Percentiles rank a stretch among this genome's conserved stretches.
phyloP scores from a whole-genome alignment of 305 asterid genomes.

The Ilex paraguariensis region DNA sequence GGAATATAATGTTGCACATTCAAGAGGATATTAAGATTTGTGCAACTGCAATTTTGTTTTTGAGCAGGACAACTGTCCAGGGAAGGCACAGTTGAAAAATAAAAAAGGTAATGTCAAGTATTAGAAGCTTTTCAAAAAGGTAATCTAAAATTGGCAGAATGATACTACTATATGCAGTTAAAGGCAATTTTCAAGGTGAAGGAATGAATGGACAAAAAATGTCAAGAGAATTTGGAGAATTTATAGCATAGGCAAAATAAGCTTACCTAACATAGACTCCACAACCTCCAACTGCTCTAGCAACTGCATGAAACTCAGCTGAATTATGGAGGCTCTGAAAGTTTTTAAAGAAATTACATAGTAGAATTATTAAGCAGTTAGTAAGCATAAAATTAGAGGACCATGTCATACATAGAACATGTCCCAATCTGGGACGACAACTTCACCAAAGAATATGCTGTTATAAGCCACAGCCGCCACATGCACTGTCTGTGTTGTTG shows the following conservation, averaged over 20 bases:
- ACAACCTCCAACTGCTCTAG: slow-evolving; percentile 63
- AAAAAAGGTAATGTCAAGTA: too few species aligned
- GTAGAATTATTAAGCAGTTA: slow-evolving; percentile 9
- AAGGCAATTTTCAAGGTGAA: too few species aligned
- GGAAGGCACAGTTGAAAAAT: too few species aligned
- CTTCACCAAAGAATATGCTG: slow-evolving; percentile 58
- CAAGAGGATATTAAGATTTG: too few species aligned
- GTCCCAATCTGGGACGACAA: slow-evolving; percentile 68
- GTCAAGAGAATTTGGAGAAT: too few species aligned
- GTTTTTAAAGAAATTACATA: slow-evolving; percentile 1
- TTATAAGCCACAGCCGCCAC: slow-evolving; percentile 58
- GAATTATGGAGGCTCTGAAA: slow-evolving; percentile 51
- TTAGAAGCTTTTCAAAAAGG: too few species aligned
- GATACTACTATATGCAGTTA: too few species aligned
- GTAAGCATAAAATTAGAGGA: background rate
- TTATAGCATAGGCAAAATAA: background rate
- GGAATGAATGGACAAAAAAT: too few species aligned
- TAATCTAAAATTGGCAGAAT: too few species aligned
- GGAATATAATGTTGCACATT: too few species aligned
- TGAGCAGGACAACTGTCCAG: too few species aligned
- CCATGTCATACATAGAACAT: slow-evolving; percentile 47
- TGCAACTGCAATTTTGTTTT: too few species aligned
- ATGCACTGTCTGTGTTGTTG: slow-evolving; percentile 47
- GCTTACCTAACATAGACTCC: slow-evolving; percentile 51
- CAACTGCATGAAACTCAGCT: slow-evolving; percentile 57